Base-by-base conservation (phyloP, 768 basidiomycete genomes). In the Termitomyces bulborhizus region DNA sequence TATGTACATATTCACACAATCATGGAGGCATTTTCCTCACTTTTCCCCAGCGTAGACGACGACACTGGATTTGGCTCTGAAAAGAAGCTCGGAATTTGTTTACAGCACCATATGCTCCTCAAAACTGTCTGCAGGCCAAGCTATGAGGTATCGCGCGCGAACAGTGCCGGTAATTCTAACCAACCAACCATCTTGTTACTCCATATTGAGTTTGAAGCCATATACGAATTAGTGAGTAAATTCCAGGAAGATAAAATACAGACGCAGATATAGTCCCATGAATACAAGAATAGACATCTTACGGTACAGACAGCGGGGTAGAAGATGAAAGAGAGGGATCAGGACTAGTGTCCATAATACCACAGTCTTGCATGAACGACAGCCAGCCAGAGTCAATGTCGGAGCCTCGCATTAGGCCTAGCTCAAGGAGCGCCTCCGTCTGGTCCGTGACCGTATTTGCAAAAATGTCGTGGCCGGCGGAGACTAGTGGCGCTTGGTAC, bases 351-450 rank as follows among this genome's bases (percentile, higher is more conserved):
- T 74, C 74, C 70, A 76, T 73, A 48, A 80, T 77, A 6, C 79
- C 79, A 63, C 74, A 77, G 60, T 79, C 76, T 36, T 70, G 71
- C 67, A 79, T 77, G 57, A 79, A 79, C 8, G 75, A 71, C 40
- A 78, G 55, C 79, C 79, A 80, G 6, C 72, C 73, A 4, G 74
- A 72, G 58, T 80, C 76, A 67, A 77, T 73, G 26, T 71, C 71
- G 41, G 73, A 73, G 56, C 77, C 75, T 34, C 70, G 72, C 48
- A 75, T 71, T 39, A 79, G 57, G 18, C 77, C 78, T 51, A 79
- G 63, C 55, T 78, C 77, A 6, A 77, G 66, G 57, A 72, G 63
- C 13, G 71, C 67, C n/a, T 68, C 70, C 26, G 65, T 60, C 6
- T 66, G 61, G 49, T 69, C 67, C 12, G 53, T 51, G 9, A 44